phyloP scores from a whole-genome alignment of 1,284 basidiomycete genomes.

The Rhodofomes roseus region DNA sequence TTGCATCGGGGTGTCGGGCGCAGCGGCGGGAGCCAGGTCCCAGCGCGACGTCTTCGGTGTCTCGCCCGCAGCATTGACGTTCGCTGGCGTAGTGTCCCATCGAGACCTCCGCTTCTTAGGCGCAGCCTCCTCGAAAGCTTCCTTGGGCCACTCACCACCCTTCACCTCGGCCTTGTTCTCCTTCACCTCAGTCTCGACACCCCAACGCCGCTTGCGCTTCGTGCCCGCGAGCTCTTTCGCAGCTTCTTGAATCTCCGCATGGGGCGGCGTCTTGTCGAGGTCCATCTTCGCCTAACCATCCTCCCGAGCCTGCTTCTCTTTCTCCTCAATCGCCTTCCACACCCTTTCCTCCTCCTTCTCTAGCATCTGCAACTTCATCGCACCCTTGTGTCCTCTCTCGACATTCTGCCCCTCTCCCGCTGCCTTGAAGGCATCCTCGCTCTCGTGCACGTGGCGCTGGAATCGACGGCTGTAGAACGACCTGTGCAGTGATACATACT shows the following conservation, averaged over 20 bases:
- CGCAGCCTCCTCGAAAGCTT: slow-evolving; percentile 65
- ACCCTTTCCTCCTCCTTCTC: slow-evolving; percentile 94
- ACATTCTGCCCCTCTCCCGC: slow-evolving; percentile 60
- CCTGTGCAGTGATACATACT: no score
- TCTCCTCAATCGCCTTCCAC: slow-evolving; percentile 82
- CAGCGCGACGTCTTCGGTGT: slow-evolving; percentile 87
- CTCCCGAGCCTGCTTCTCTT: slow-evolving; percentile 75
- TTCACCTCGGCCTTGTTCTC: slow-evolving; percentile 53
- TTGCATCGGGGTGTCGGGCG: slow-evolving; percentile 59
- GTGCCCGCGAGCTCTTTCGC: slow-evolving; percentile 61
- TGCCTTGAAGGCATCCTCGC: slow-evolving; percentile 74
- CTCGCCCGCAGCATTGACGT: slow-evolving; percentile 48
- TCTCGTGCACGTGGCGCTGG: slow-evolving; percentile 74
- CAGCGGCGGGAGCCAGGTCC: slow-evolving; percentile 82
- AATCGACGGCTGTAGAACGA: slow-evolving; percentile 93
- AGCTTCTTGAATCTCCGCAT: slow-evolving; percentile 68
- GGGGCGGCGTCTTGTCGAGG: slow-evolving; percentile 84
- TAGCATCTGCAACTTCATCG: slow-evolving; percentile 88
- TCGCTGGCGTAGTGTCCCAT: slow-evolving; percentile 91
- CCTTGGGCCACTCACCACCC: slow-evolving; percentile 67
- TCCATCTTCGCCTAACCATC: slow-evolving; percentile 83
- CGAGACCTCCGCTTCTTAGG: slow-evolving; percentile 90
- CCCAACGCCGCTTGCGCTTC: slow-evolving; percentile 88
- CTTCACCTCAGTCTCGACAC: slow-evolving; percentile 62
- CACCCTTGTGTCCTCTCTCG: slow-evolving; percentile 93